Evolutionary conservation across 2,329 filamentous ascomycete genomes (phyloP).

Genomic region (Didymosphaeria variabile): DNA sequence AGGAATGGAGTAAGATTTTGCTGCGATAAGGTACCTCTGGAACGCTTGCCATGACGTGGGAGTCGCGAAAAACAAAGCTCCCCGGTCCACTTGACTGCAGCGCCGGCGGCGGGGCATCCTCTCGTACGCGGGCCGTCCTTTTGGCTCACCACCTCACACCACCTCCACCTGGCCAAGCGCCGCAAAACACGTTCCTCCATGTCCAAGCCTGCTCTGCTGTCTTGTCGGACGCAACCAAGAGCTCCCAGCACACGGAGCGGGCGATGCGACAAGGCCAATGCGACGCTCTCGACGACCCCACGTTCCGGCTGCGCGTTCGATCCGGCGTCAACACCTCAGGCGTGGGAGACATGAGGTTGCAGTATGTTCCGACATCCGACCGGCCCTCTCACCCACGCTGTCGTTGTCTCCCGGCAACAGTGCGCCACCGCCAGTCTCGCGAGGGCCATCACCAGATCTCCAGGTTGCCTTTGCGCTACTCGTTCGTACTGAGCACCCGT

Average conservation of each 20-base stretch:
- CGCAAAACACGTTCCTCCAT: background rate
- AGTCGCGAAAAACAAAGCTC: constrained; percentile 16
- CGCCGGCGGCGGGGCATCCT: constrained; percentile 4
- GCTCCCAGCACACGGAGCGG: background rate
- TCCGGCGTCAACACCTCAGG: background rate
- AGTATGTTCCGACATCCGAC: no score
- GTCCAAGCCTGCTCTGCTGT: background rate
- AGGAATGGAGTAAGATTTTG: constrained; percentile 3
- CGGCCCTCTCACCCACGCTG: background rate
- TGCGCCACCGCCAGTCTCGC: background rate
- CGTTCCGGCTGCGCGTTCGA: constrained; percentile 3
- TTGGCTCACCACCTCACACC: constrained; percentile 10
- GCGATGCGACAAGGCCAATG: background rate
- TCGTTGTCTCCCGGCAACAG: background rate
- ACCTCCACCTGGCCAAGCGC: background rate
- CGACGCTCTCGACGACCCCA: background rate
- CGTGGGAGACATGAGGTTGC: no score
- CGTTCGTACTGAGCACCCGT: no score
- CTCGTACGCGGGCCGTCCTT: constrained; percentile 10
- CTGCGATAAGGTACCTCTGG: constrained; percentile 8
- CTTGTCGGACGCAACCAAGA: background rate
- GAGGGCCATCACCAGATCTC: background rate
- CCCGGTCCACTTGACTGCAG: constrained; percentile 9
- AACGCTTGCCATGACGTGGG: constrained; percentile 15
- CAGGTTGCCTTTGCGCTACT: no score